Conservation (phyloP, 495 filamentous ascomycete species). For the Penicillium canariense region DNA sequence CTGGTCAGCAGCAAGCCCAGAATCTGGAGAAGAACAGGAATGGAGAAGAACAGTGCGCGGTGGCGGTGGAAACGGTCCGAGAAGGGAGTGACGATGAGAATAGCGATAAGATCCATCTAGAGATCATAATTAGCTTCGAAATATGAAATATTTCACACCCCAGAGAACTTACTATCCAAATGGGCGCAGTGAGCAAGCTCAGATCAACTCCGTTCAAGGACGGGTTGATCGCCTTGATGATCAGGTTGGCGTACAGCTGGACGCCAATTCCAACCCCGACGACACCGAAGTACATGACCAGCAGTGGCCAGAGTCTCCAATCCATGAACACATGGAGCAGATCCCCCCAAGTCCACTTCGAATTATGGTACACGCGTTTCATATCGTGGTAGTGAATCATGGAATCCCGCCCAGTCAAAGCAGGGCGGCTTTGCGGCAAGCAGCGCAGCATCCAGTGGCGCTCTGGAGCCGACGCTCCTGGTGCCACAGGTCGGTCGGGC, state of each 20-base stretch:
- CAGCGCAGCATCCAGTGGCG: conserved; percentile 52
- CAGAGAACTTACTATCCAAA: conserved; percentile 71
- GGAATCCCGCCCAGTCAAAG: conserved; percentile 74
- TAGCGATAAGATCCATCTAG: conserved; percentile 83
- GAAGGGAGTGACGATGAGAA: conserved; percentile 79
- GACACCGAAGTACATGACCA: conserved; percentile 91
- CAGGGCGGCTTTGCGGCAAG: conserved; percentile 64
- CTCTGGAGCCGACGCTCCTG: conserved; percentile 47
- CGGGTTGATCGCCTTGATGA: conserved; percentile 76
- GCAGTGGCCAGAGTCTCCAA: conserved; percentile 82
- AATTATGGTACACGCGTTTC: conserved; percentile 71
- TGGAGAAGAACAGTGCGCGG: conserved; percentile 79
- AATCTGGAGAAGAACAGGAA: conserved; percentile 75
- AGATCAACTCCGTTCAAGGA: conserved; percentile 69
- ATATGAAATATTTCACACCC: no score
- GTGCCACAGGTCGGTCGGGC: conserved; percentile 73
- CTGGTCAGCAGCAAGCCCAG: conserved; percentile 76
- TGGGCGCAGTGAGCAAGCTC: conserved; percentile 81
- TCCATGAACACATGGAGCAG: conserved; percentile 68
- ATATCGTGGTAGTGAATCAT: conserved; percentile 81
- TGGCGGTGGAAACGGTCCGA: conserved; percentile 83
- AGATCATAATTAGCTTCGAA: conserved; percentile 2
- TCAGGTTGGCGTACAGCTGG: conserved; percentile 81
- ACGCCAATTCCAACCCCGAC: conserved; percentile 89
- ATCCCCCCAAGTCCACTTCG: conserved; percentile 67